Base-by-base conservation (phyloP, 23 red algal species). In the Rhodosorus marinus region DNA sequence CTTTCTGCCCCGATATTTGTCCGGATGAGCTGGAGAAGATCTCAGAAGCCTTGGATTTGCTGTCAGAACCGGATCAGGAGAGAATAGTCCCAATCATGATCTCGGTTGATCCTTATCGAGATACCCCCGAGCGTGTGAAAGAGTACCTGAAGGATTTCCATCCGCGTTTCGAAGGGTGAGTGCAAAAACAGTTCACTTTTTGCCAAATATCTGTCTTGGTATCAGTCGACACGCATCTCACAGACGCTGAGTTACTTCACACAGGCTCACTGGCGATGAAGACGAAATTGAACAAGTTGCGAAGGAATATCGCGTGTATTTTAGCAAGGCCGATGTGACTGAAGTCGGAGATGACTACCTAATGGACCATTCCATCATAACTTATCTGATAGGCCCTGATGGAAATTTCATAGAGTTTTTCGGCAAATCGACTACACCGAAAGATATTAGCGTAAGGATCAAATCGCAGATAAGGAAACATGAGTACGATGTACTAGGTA, bases 321-420 rank as follows among this genome's bases (percentile, higher is more conserved):
- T 66, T 60, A 55, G 54, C 0, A 76, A 76, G 31, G 82, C 62
- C 55, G 79, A 76, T 26, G 33, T 23, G 1, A 36, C 24, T 1
- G 54, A 47, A 3, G 55, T 23, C 20, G 74, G 71, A 40, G 83
- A 79, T 35, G 72, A 66, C 22, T 98, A 85, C 51, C 48, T 76
- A 19, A 74, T 98, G 22, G 79, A 98, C 70, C 90, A 98, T 56
- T 72, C 62, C 20, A 85, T 98, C 36, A 98, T 98, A 36, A 75
- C 90, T 20, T 98, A 98, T 64, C 64, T 98, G 33, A 74, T 98
- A 57, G 71, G 62, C 60, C 90, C 90, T 2, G 52, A 33, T 17
- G 90, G 90, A 3, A 43, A 83, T 55, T 80, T 98, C 74, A 47
- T 53, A 17, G 74, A 79, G 38, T 98, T 84, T 49, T 98, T 80